phyloP scores from a whole-genome alignment of 2,329 filamentous ascomycete species.

The Chalaropsis ovoidea region DNA sequence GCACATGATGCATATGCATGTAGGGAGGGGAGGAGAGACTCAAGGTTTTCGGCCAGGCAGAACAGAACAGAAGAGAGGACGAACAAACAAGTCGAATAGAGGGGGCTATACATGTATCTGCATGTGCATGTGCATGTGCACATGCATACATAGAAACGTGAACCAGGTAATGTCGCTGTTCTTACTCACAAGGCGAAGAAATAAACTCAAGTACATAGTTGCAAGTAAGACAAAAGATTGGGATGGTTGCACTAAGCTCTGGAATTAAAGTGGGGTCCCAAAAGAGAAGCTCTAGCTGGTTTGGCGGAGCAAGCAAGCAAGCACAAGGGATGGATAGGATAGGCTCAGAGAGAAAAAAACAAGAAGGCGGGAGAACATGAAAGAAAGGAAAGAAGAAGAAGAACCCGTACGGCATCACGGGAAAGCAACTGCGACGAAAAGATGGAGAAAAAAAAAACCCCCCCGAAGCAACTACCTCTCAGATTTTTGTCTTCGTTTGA shows the following conservation, averaged over 20 bases:
- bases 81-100: neutral
- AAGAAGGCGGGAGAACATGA: neutral
- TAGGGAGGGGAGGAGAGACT: neutral
- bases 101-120: too few relatives aligned
- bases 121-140: too few relatives aligned
- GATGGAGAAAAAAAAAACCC: neutral
- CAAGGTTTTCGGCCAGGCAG: neutral
- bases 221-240: neutral
- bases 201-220: neutral
- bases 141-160: neutral
- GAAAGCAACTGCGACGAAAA: neutral
- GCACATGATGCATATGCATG: neutral
- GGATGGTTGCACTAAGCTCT: conserved; percentile 12
- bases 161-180: neutral
- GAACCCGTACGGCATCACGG: neutral
- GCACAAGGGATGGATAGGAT: neutral
- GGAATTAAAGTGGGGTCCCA: neutral
- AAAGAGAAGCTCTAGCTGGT: neutral
- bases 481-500: neutral
- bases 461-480: neutral
- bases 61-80: neutral
- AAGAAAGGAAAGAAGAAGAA: neutral
- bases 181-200: neutral
- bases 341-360: neutral
- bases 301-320: neutral